Percentiles rank a stretch among this genome's conserved stretches.
These are phyloP conservation scores for Lippia alba DNA, from an alignment of 305 asterid species.

Conservation along the genomic window DNA sequence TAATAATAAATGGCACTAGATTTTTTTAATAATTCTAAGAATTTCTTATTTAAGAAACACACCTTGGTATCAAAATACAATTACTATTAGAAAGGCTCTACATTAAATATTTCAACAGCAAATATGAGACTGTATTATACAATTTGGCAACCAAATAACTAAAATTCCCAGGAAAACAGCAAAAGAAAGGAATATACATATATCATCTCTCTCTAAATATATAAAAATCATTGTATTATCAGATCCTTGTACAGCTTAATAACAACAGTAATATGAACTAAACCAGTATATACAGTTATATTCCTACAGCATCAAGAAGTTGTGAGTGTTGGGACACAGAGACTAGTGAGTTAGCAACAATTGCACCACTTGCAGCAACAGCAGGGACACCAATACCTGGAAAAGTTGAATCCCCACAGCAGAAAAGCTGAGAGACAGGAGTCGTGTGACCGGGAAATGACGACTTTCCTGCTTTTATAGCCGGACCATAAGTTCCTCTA, in stretches of 20 bases:
- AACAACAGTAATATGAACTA: background rate
- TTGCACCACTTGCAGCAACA: conserved; percentile 98
- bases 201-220: background rate
- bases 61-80: too few species aligned
- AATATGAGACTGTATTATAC: too few species aligned
- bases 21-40: too few species aligned
- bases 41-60: too few species aligned
- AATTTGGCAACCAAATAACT: too few species aligned
- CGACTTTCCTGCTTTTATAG: conserved; percentile 78
- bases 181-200: too few species aligned
- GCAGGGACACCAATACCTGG: conserved; percentile 99
- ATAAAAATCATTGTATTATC: background rate
- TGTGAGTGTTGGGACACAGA: conserved; percentile 82
- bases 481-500: conserved; percentile 92
- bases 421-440: conserved; percentile 67
- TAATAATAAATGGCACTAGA: too few species aligned
- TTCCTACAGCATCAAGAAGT: conserved; percentile 90
- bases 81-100: too few species aligned
- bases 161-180: too few species aligned
- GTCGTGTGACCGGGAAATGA: conserved; percentile 86
- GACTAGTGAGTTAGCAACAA: conserved; percentile 93
- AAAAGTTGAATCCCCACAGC: conserved; percentile 96
- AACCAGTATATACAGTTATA: conserved; percentile 35
- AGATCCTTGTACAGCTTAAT: background rate
- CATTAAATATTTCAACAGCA: too few species aligned